phyloP scores from a whole-genome alignment of 192 early-diverging fungal species.

The Coemansia sp. region DNA sequence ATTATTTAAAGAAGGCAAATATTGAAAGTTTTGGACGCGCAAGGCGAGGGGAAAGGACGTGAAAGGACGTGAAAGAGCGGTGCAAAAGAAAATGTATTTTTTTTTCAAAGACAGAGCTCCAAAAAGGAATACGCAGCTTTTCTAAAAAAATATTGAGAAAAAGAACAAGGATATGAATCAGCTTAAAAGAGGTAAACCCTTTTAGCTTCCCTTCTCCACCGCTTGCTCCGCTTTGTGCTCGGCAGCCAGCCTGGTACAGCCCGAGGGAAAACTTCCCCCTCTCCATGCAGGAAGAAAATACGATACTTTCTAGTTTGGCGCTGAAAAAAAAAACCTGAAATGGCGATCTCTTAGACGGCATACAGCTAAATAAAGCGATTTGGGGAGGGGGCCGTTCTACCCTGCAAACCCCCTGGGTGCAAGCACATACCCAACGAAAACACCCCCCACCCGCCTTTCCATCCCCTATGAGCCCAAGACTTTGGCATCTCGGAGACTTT shows the following conservation, averaged over 20 bases:
- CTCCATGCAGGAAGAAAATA: constrained; percentile 3
- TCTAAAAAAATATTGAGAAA: background rate
- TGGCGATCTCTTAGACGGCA: background rate
- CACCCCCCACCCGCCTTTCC: no score
- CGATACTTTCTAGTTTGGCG: background rate
- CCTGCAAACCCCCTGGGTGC: constrained; percentile 2
- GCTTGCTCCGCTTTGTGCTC: no score
- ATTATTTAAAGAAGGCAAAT: background rate
- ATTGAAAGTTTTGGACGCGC: constrained; percentile 1
- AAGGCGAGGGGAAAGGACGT: background rate
- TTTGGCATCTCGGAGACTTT: no score
- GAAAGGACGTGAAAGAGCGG: constrained; percentile 3
- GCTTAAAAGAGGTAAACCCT: background rate
- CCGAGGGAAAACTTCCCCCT: background rate
- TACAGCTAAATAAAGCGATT: constrained; percentile 1
- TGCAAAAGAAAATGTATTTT: background rate
- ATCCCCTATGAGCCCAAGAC: no score
- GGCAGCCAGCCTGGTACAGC: background rate
- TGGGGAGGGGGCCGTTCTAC: background rate
- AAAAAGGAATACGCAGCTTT: constrained; percentile 4
- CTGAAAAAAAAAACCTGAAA: background rate
- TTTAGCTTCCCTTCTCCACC: background rate
- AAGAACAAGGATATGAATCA: background rate
- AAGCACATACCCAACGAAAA: background rate
- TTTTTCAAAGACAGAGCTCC: constrained; percentile 9